Percentiles rank a stretch among this genome's conserved stretches.
Conservation (phyloP, 2,329 filamentous ascomycete species). For the Cladobotryum protrusum region DNA sequence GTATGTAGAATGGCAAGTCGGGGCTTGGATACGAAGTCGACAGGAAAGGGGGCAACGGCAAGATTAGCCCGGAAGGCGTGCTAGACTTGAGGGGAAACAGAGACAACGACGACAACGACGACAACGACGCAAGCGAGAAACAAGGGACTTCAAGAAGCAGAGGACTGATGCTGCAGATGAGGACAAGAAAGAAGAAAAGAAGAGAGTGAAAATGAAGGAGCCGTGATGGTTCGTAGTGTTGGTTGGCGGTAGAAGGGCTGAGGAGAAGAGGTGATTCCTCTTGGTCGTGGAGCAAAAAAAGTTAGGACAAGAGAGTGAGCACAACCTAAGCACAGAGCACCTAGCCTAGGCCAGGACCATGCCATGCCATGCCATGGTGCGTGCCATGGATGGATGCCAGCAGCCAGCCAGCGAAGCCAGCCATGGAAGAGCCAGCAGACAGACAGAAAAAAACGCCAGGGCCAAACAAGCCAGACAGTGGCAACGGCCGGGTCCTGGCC, state of each 20-base stretch:
- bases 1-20: constrained; percentile 14
- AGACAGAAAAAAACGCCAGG: too few species aligned
- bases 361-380: too few species aligned
- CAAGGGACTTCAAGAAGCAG: neutral
- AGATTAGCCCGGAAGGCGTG: constrained; percentile 13
- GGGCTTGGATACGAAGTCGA: constrained; percentile 19
- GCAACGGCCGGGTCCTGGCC: constrained; percentile 14
- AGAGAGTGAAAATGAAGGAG: constrained; percentile 16
- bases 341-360: neutral
- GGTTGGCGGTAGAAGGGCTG: constrained; percentile 9
- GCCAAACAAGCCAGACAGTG: constrained; percentile 2
- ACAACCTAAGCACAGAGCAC: constrained; percentile 8
- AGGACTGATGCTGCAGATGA: constrained; percentile 10
- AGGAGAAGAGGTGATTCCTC: constrained; percentile 8
- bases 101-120: constrained; percentile 14
- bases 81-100: constrained; percentile 16
- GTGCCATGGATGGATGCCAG: too few species aligned
- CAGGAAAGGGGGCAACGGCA: constrained; percentile 27
- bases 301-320: constrained; percentile 9
- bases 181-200: constrained; percentile 20
- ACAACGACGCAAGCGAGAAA: constrained; percentile 11
- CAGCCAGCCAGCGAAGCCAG: too few species aligned
- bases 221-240: constrained; percentile 9
- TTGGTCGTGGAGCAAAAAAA: constrained; percentile 6
- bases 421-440: too few species aligned